These are phyloP conservation scores for Thalia dealbata DNA, from an alignment of 176 grass and related monocot genomes.

Conservation along the genomic window DNA sequence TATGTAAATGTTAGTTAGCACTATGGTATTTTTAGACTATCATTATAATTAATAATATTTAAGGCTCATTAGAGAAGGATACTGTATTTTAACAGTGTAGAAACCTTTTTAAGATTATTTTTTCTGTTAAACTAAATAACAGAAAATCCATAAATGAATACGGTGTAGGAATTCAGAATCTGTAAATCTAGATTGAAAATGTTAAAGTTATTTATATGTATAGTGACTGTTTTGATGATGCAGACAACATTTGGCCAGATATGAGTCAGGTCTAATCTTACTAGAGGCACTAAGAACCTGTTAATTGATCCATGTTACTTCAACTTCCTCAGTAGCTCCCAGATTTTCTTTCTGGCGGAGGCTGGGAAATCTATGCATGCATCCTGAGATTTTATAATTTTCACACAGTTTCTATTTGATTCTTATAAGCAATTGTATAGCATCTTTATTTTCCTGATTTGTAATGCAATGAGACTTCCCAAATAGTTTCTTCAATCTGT, in stretches of 20 bases:
- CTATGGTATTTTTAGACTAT: not conserved
- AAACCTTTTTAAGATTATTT: too few relatives aligned
- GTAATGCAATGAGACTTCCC: not conserved
- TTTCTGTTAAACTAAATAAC: too few relatives aligned
- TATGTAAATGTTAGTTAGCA: not conserved
- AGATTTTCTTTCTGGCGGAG: not conserved
- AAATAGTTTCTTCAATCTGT: not conserved
- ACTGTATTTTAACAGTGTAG: too few relatives aligned
- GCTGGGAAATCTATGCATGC: not conserved
- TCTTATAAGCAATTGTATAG: not conserved
- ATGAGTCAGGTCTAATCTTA: not conserved
- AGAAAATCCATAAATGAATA: not conserved
- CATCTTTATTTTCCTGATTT: not conserved
- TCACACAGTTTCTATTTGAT: not conserved
- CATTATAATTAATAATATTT: not conserved
- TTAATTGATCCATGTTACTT: not conserved
- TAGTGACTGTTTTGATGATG: not conserved
- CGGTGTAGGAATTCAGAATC: too few relatives aligned
- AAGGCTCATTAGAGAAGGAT: not conserved
- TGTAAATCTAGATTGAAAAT: too few relatives aligned
- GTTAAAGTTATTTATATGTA: too few relatives aligned
- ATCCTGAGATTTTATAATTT: not conserved
- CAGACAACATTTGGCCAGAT: not conserved
- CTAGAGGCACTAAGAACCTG: not conserved
- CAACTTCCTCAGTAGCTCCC: not conserved